These are phyloP conservation scores for Corchorus olitorius DNA, from an alignment of 345 rosid species.

Conservation along the genomic window DNA sequence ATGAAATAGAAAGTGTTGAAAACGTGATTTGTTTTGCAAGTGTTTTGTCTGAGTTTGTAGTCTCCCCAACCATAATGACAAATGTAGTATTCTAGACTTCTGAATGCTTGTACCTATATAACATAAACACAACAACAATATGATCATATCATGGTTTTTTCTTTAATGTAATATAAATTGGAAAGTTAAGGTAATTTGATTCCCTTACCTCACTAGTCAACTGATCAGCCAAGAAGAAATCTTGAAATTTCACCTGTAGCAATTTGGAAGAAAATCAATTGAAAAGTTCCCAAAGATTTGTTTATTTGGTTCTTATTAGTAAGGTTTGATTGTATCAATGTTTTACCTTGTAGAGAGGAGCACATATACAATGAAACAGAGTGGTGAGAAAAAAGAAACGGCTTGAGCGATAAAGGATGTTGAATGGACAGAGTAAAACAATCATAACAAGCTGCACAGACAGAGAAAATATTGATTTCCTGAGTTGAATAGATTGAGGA, in stretches of 20 bases:
- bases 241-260: constrained; percentile 60
- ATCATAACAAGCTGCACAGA: background rate
- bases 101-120: constrained; percentile 64
- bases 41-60: constrained; percentile 38
- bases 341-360: constrained; percentile 46
- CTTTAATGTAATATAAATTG: too few species aligned
- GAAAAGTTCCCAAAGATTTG: too few species aligned
- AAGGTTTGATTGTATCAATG: too few species aligned
- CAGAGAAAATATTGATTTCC: background rate
- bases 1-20: constrained; percentile 50
- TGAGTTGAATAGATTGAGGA: background rate
- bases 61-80: constrained; percentile 78
- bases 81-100: constrained; percentile 65
- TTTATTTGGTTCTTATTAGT: background rate
- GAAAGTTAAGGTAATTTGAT: too few species aligned
- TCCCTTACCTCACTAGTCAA: constrained; percentile 59
- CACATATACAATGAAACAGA: constrained; percentile 35
- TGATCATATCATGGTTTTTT: background rate
- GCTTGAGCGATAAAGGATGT: constrained; percentile 25
- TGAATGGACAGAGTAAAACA: constrained; percentile 11
- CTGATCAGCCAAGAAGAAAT: constrained; percentile 77
- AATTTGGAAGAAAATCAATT: background rate
- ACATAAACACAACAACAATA: background rate
- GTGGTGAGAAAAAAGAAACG: constrained; percentile 36
- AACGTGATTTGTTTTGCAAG: constrained; percentile 30